phyloP scores from a whole-genome alignment of 179 eudicot genomes.

The Patellifolia procumbens region DNA sequence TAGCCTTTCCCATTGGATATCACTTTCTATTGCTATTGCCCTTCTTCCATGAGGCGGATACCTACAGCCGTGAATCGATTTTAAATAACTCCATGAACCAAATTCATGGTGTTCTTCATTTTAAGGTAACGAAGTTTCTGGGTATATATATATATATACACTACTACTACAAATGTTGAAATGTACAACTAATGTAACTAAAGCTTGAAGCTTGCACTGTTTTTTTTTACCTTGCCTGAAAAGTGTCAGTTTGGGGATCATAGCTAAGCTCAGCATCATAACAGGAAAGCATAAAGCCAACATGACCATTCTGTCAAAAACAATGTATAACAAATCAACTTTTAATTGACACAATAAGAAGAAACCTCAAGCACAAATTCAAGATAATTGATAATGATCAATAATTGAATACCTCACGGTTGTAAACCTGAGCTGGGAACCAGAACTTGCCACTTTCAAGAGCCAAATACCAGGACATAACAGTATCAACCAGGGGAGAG shows the following conservation, averaged over 20 bases:
- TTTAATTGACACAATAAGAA: not conserved
- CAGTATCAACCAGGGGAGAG: slow-evolving; percentile 53
- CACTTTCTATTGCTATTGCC: slow-evolving; percentile 64
- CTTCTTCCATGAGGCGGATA: slow-evolving; percentile 96
- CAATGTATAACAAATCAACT: not conserved
- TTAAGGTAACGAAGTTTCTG: not conserved
- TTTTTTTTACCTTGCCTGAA: slow-evolving; percentile 73
- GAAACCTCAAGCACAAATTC: not conserved
- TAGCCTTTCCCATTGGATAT: slow-evolving; percentile 84
- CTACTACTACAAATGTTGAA: too few species aligned
- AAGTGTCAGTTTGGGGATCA: slow-evolving; percentile 73
- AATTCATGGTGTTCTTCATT: not conserved
- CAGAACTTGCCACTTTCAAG: slow-evolving; percentile 89
- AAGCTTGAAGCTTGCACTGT: slow-evolving; percentile 10
- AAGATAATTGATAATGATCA: slow-evolving; percentile 6
- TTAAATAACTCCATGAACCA: slow-evolving; percentile 9
- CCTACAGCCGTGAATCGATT: slow-evolving; percentile 37
- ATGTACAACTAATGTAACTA: not conserved
- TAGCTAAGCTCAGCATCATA: slow-evolving; percentile 96
- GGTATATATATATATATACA: not conserved
- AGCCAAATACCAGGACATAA: slow-evolving; percentile 76
- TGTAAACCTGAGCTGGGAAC: slow-evolving; percentile 97
- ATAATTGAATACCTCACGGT: slow-evolving; percentile 65
- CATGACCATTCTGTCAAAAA: slow-evolving; percentile 82
- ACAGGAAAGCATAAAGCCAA: slow-evolving; percentile 95